These are phyloP conservation scores for Populus davidiana DNA, from an alignment of 345 rosid species.

Conservation along the genomic window DNA sequence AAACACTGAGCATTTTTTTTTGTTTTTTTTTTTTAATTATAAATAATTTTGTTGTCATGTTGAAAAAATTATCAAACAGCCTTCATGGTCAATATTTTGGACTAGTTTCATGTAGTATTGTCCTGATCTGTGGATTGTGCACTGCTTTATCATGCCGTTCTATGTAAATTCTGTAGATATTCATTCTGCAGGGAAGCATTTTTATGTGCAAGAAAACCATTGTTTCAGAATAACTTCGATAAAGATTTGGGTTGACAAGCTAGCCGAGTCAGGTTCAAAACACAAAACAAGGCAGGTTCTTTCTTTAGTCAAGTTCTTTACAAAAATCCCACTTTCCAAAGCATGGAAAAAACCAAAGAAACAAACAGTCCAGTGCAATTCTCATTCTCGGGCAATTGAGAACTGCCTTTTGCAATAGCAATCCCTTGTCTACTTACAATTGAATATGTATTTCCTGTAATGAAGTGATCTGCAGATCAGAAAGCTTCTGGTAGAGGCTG, in stretches of 20 bases:
- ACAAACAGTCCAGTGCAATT: slow-evolving; percentile 28
- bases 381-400: slow-evolving; percentile 16
- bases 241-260: neutral
- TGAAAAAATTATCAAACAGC: neutral
- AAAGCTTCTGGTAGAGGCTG: slow-evolving; percentile 39
- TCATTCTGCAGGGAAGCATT: neutral
- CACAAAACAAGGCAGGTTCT: neutral
- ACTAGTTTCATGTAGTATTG: neutral
- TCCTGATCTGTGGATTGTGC: neutral
- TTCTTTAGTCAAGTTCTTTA: slow-evolving; percentile 17
- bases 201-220: neutral
- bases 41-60: neutral
- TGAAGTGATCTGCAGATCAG: slow-evolving; percentile 37
- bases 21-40: no score
- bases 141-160: neutral
- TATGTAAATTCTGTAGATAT: neutral
- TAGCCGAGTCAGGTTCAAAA: neutral
- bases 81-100: neutral
- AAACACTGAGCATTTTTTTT: no score
- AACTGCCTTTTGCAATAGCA: slow-evolving; percentile 16
- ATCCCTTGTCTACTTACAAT: slow-evolving; percentile 31
- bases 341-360: slow-evolving; percentile 20
- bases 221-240: neutral
- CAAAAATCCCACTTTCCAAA: slow-evolving; percentile 29
- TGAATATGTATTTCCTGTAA: slow-evolving; percentile 13